phyloP scores from a whole-genome alignment of 2,329 filamentous ascomycete species.

The Colletotrichum horii region DNA sequence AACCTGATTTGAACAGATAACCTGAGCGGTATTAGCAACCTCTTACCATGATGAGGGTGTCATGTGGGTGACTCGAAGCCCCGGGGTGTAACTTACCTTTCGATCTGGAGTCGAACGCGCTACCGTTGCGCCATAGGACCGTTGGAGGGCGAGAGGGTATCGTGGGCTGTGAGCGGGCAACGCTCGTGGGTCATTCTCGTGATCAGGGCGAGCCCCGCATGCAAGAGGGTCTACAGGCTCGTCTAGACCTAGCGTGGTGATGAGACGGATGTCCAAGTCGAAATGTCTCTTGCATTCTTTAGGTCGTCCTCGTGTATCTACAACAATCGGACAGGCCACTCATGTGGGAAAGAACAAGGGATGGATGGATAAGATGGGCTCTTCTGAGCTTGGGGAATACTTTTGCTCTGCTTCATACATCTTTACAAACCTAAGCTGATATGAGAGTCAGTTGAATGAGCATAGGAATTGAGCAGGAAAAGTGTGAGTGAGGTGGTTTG shows the following conservation, averaged over 20 bases:
- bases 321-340: background rate
- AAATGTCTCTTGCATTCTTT: background rate
- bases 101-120: slow-evolving; percentile 10
- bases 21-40: background rate
- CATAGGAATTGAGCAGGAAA: background rate
- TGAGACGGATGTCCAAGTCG: background rate
- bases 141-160: background rate
- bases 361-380: background rate
- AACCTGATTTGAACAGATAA: slow-evolving; percentile 13
- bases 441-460: background rate
- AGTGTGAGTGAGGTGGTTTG: too few relatives aligned
- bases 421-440: background rate
- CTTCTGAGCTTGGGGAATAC: background rate
- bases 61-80: background rate
- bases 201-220: background rate
- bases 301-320: background rate
- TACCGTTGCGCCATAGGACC: slow-evolving; percentile 6
- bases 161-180: background rate
- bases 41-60: background rate
- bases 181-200: background rate
- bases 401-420: background rate
- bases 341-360: background rate
- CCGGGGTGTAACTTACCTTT: background rate
- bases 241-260: background rate
- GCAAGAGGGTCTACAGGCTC: background rate